Conservation (phyloP, 768 basidiomycete genomes). For the Neoboletus subvelutipes region DNA sequence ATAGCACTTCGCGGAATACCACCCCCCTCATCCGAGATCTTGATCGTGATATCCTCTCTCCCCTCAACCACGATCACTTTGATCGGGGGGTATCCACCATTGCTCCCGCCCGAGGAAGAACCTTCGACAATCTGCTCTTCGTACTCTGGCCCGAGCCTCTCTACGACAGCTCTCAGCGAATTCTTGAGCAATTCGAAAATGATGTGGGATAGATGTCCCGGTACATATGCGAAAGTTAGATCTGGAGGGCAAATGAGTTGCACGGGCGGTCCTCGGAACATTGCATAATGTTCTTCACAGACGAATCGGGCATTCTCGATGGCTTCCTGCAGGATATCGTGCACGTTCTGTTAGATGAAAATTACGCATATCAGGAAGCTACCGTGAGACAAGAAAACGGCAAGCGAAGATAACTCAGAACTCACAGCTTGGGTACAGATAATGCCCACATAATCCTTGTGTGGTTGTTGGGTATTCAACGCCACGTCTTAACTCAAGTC, state of each 20-base stretch:
- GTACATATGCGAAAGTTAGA: constrained; percentile 91
- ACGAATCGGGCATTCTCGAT: constrained; percentile 96
- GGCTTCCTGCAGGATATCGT: constrained; percentile 94
- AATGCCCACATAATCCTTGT: constrained; percentile 92
- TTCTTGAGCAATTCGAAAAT: constrained; percentile 97
- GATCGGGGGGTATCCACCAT: constrained; percentile 23
- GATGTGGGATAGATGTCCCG: constrained; percentile 95
- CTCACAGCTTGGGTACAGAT: constrained; percentile 89
- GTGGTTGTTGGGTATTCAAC: constrained; percentile 85
- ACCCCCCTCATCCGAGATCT: constrained; percentile 97
- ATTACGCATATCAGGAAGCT: not conserved
- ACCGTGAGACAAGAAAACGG: not conserved
- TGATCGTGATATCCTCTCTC: constrained; percentile 98
- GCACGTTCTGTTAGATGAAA: constrained; percentile 63
- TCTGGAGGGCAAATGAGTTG: constrained; percentile 91
- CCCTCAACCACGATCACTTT: constrained; percentile 83
- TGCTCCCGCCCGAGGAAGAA: not conserved
- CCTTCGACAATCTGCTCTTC: constrained; percentile 43
- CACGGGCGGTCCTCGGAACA: constrained; percentile 95
- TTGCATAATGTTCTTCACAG: constrained; percentile 93
- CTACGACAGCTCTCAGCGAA: constrained; percentile 93
- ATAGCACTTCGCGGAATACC: constrained; percentile 82
- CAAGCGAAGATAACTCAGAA: constrained; percentile 10
- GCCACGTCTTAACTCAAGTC: constrained; percentile 69
- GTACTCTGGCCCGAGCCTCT: constrained; percentile 79